Base-by-base conservation (phyloP, 257 asterid species). In the Ilex asprella region DNA sequence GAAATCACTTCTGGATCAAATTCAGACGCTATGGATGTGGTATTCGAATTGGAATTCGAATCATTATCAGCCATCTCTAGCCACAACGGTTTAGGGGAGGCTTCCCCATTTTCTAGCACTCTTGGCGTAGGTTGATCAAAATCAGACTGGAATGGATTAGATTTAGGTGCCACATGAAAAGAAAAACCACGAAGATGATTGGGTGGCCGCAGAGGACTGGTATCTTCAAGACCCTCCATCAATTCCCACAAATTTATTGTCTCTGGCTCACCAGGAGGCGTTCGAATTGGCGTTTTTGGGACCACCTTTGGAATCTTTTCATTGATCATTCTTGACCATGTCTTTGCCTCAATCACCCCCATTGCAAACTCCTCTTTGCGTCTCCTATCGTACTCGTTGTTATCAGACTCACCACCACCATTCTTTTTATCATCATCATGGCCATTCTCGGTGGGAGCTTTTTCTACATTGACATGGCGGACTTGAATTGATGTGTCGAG, bases 211-310 rank as follows among this genome's bases (percentile, higher is more conserved):
- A 53, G 15, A n/a, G 57, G 57, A n/a, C 57, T 53, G 15, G 15
- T 53, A 8, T 53, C 57, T 53, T 53, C 57, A 2, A 53, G 11
- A 53, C 57, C 57, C 15, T 53, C 57, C 57, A 53, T 53, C 30
- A 53, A 53, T 53, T 53, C 57, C 57, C 57, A 53, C 5, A 10
- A 2, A 21, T 53, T 53, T 10, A 53, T n/a, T 5, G 6, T 53
- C 57, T 53, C 57, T 21, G 57, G 57, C 11, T 53, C 57, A 8
- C 30, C 57, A 6, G 57, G 30, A 5, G 57, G 57, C 2, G 57
- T 53, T 53, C 30, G 6, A 21, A 53, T 53, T 6, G 57, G 57
- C 11, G 57, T 53, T 53, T 7, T 21, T 6, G 30, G 57, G 15
- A n/a, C 57, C 5, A 53, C 57, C 11, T 53, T 53, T 8, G 30